Conservation (phyloP, 2,329 filamentous ascomycete species). For the Metarhizium sp. region DNA sequence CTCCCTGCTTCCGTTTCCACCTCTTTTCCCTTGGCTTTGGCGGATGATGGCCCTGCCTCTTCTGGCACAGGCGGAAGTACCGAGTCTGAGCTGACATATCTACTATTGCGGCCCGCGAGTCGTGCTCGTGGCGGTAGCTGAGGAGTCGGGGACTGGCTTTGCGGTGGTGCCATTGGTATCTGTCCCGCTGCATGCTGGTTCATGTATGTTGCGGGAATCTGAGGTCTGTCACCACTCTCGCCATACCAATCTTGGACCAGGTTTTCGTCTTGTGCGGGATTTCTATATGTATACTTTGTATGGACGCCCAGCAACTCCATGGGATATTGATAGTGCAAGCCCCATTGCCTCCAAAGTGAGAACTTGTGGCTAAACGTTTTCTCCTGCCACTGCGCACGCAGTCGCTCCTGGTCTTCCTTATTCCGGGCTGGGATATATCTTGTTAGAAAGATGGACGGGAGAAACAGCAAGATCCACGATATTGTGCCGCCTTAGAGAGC, state of each 20-base stretch:
- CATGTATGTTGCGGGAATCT: not conserved
- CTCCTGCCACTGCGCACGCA: conserved; percentile 9
- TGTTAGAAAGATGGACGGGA: conserved; percentile 8
- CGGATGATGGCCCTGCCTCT: not conserved
- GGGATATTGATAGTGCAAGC: conserved; percentile 10
- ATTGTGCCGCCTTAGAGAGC: conserved; percentile 20
- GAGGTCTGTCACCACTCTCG: not conserved
- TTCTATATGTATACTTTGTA: not conserved
- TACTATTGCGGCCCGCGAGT: not conserved
- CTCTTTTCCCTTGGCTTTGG: not conserved
- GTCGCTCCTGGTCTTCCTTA: conserved; percentile 5
- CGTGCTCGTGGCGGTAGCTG: not conserved
- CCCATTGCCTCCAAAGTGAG: conserved; percentile 11
- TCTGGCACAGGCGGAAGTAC: not conserved
- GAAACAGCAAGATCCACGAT: conserved; percentile 16
- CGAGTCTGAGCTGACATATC: not conserved
- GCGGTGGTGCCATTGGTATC: not conserved
- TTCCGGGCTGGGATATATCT: conserved; percentile 7
- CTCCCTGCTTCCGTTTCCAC: not conserved
- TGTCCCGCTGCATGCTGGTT: not conserved
- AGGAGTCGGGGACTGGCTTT: not conserved
- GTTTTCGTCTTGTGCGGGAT: not conserved
- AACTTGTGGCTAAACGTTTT: conserved; percentile 5
- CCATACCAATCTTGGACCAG: not conserved
- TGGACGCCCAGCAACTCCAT: conserved; percentile 10